Evolutionary conservation across 1,139 yeast species (phyloP), one percentile per base, ranked within the genome.

Genomic region (Citeromyces hawaiiensis): DNA sequence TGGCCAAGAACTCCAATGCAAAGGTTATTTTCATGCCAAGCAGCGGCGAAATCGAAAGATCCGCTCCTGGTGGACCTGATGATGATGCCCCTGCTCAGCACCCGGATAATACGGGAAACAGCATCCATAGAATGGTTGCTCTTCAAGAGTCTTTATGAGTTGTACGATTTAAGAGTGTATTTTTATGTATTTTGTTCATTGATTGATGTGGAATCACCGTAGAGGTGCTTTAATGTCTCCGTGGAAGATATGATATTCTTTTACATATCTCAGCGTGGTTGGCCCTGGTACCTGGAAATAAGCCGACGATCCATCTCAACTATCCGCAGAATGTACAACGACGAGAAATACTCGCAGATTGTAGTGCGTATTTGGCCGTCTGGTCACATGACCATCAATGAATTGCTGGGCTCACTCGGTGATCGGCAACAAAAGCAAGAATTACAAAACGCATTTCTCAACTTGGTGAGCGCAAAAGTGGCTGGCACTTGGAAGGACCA

Each of bases 21-120:
- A 76, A 78, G 59, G 87, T 80, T 43, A 79, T 80, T 25, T 80
- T 80, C 57, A 79, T 80, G 86, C 87, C 88, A 9, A 56, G 64
- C 34, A 63, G 67, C 36, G 55, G 54, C 34, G 63, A 63, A 9
- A 52, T 65, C 43, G 70, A 64, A 37, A 38, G 39, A 11, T 43
- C 45, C 4, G 41, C 44, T 18, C 43, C 42, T 15, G 46, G 41
- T n/a, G 34, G 21, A n/a, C 35, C 23, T 3, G 25, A 18, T 13
- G 25, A 18, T 13, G 36, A 34, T n/a, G 36, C 19, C 7, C 25
- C 25, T 4, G 36, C 13, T 17, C 36, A 34, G 36, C 27, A 23
- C 11, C 27, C 27, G 11, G 27, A 23, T 23, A 23, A 23, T 11
- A 23, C 27, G 11, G 27, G 27, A 9, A 23, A 23, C 11, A 23